Conservation (phyloP, 164 flowering plant species). For the Piper longum region DNA sequence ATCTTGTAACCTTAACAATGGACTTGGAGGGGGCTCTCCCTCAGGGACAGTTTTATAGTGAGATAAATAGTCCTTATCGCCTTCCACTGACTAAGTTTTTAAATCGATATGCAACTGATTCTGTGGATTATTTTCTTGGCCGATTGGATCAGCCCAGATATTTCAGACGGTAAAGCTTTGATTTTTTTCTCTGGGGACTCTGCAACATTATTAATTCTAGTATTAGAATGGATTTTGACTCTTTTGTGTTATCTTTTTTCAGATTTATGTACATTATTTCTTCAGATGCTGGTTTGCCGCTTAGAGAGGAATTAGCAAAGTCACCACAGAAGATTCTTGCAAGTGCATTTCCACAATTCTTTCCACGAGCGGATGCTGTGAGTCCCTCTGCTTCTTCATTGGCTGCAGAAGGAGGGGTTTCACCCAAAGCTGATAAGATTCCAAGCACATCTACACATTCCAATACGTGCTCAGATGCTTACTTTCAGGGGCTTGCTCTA, state of each 20-base stretch:
- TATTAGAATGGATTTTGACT: no score
- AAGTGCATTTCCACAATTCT: constrained; percentile 71
- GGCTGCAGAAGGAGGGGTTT: constrained; percentile 39
- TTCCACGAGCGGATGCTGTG: constrained; percentile 38
- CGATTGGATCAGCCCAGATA: constrained; percentile 74
- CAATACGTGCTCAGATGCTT: constrained; percentile 48
- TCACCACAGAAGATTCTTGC: constrained; percentile 81
- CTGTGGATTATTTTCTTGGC: constrained; percentile 91
- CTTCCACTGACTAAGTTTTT: constrained; percentile 89
- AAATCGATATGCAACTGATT: constrained; percentile 70
- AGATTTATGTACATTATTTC: constrained; percentile 94
- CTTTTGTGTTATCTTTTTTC: not conserved
- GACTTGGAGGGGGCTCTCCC: constrained; percentile 90
- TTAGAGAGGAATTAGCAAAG: constrained; percentile 96
- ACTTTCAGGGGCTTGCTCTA: constrained; percentile 90
- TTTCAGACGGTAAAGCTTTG: constrained; percentile 68
- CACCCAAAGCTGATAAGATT: constrained; percentile 28
- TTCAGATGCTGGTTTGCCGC: constrained; percentile 97
- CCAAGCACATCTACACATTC: constrained; percentile 15
- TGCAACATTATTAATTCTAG: no score
- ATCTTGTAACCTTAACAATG: constrained; percentile 86
- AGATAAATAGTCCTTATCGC: constrained; percentile 96
- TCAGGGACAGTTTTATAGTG: constrained; percentile 86
- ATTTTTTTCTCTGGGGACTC: not conserved
- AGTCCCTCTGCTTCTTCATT: constrained; percentile 15